Evolutionary conservation across 176 grass and related monocot species (phyloP).

Genomic region (Sorghum bicolor): DNA sequence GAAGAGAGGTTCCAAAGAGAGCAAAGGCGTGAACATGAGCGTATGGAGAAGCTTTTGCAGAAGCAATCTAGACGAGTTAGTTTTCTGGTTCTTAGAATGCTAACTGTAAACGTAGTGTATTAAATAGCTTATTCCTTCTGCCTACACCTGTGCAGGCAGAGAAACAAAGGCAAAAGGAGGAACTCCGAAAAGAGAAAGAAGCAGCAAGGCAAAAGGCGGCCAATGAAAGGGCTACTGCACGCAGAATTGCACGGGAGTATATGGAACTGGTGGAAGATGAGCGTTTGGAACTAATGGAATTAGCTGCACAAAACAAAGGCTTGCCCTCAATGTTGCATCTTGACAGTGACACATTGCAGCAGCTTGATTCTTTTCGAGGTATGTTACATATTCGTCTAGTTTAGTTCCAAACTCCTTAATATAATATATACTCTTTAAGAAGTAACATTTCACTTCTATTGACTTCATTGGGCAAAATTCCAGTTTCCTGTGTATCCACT

Average conservation of each 20-base stretch:
- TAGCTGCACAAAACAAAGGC: slow-evolving; percentile 78
- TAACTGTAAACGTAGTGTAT: no score
- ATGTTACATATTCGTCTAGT: no score
- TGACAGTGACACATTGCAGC: slow-evolving; percentile 79
- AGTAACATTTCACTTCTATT: no score
- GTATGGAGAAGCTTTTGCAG: slow-evolving; percentile 80
- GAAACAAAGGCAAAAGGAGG: slow-evolving; percentile 87
- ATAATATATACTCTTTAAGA: no score
- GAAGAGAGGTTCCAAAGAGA: slow-evolving; percentile 84
- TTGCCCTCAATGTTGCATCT: slow-evolving; percentile 80
- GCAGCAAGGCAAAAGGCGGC: slow-evolving; percentile 82
- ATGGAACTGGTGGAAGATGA: slow-evolving; percentile 97
- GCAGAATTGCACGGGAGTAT: slow-evolving; percentile 80
- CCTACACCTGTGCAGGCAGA: slow-evolving; percentile 59
- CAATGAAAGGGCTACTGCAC: slow-evolving; percentile 86
- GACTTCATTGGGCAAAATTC: no score
- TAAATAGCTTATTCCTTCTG: no score
- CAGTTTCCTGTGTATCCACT: no score
- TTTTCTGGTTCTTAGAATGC: no score
- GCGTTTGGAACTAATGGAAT: slow-evolving; percentile 91
- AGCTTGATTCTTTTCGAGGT: slow-evolving; percentile 94
- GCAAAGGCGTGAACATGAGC: slow-evolving; percentile 77
- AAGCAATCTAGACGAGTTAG: slow-evolving; percentile 74
- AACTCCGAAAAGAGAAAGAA: slow-evolving; percentile 84
- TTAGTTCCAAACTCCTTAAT: no score